These are phyloP conservation scores for Salvia hispanica DNA, from an alignment of 257 asterid genomes.

Conservation along the genomic window DNA sequence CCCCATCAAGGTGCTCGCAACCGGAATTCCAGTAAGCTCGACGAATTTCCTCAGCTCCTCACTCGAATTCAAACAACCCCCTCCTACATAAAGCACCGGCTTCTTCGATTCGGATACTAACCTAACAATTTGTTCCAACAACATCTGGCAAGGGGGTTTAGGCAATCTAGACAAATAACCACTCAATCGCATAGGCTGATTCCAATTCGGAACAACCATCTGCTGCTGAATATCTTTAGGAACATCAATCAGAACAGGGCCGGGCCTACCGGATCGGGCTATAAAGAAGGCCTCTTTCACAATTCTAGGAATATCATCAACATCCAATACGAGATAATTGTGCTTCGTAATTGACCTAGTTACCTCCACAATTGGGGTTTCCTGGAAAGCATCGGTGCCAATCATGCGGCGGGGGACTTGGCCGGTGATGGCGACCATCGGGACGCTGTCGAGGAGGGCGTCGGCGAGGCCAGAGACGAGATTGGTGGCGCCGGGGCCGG, in stretches of 20 bases:
- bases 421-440: slow-evolving; percentile 86
- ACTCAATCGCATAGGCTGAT: slow-evolving; percentile 55
- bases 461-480: slow-evolving; percentile 74
- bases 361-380: slow-evolving; percentile 80
- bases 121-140: slow-evolving; percentile 61
- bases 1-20: slow-evolving; percentile 82
- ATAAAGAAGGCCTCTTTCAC: slow-evolving; percentile 69
- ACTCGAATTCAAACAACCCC: slow-evolving; percentile 79
- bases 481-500: slow-evolving; percentile 95
- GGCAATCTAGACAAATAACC: slow-evolving; percentile 75
- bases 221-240: slow-evolving; percentile 88
- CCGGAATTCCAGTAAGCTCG: slow-evolving; percentile 72
- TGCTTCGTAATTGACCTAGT: slow-evolving; percentile 83
- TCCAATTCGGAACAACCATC: slow-evolving; percentile 74
- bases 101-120: slow-evolving; percentile 60
- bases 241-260: slow-evolving; percentile 76
- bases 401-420: slow-evolving; percentile 86
- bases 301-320: slow-evolving; percentile 68
- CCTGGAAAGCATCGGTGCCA: slow-evolving; percentile 87
- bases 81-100: slow-evolving; percentile 82
- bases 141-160: slow-evolving; percentile 40
- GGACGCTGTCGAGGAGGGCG: slow-evolving; percentile 66
- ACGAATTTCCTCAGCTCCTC: slow-evolving; percentile 67
- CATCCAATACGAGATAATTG: slow-evolving; percentile 72
- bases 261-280: slow-evolving; percentile 72